Evolutionary conservation across 2,329 filamentous ascomycete species (phyloP).

Genomic region (Claviceps digitariae): DNA sequence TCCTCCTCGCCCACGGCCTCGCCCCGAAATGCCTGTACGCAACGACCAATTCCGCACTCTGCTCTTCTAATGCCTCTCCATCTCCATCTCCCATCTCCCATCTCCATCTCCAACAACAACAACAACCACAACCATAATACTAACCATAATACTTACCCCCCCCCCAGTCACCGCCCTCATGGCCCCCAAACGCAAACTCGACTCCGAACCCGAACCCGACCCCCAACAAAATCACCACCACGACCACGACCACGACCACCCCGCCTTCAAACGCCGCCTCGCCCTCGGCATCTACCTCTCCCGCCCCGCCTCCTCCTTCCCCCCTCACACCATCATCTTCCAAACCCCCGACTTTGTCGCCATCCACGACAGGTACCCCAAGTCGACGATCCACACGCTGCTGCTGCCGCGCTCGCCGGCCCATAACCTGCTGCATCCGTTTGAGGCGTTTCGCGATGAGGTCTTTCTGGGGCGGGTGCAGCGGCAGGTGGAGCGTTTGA

Average conservation of each 20-base stretch:
- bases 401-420: conserved; percentile 62
- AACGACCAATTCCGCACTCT: too few relatives aligned
- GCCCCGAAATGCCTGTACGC: conserved; percentile 30
- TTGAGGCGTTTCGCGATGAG: conserved; percentile 59
- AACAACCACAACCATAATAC: too few relatives aligned
- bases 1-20: conserved; percentile 13
- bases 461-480: conserved; percentile 29
- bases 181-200: conserved; percentile 7
- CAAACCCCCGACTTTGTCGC: conserved; percentile 56
- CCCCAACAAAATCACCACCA: conserved; percentile 21
- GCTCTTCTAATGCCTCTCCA: too few relatives aligned
- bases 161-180: conserved; percentile 27
- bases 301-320: conserved; percentile 48
- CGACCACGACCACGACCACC: conserved; percentile 8
- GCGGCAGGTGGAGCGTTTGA: conserved; percentile 47
- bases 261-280: conserved; percentile 37
- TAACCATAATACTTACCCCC: too few relatives aligned
- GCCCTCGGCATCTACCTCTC: conserved; percentile 54
- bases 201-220: neutral
- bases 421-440: conserved; percentile 55
- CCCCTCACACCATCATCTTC: conserved; percentile 48
- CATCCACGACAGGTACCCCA: conserved; percentile 77
- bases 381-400: conserved; percentile 71
- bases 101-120: too few relatives aligned
- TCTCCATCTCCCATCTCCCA: too few relatives aligned